Conservation (phyloP, 176 grass and related monocot species). For the Puccinellia tenuiflora region DNA sequence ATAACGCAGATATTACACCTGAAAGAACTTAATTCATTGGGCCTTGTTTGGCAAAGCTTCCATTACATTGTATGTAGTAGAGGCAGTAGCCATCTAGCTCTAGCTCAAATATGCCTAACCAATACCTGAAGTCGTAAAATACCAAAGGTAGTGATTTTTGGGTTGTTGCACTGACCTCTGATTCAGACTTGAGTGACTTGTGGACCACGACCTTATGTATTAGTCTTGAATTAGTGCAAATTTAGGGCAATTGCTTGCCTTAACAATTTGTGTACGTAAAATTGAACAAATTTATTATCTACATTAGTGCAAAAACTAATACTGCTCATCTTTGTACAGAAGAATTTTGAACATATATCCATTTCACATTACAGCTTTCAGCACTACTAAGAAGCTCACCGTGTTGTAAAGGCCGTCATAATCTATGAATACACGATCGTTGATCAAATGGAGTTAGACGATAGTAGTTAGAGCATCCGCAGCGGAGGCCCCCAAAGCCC, state of each 20-base stretch:
- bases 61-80: neutral
- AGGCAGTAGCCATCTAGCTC: conserved; percentile 5
- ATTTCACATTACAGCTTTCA: neutral
- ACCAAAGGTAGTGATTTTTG: neutral
- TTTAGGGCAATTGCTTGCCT: neutral
- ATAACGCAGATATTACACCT: conserved; percentile 10
- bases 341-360: neutral
- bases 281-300: neutral
- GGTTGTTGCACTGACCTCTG: neutral
- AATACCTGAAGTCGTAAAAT: neutral
- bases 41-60: conserved; percentile 2
- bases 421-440: neutral
- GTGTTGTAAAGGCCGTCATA: neutral
- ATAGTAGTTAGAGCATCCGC: too few relatives aligned
- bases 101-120: neutral
- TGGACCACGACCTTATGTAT: neutral
- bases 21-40: neutral
- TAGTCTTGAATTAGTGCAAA: neutral
- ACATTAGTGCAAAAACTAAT: neutral
- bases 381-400: neutral
- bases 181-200: neutral
- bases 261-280: neutral
- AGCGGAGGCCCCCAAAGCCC: too few relatives aligned
- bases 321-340: neutral
- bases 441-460: neutral